These are phyloP conservation scores for Geosmithia putterillii DNA, from an alignment of 2,329 filamentous ascomycete species.

Conservation along the genomic window DNA sequence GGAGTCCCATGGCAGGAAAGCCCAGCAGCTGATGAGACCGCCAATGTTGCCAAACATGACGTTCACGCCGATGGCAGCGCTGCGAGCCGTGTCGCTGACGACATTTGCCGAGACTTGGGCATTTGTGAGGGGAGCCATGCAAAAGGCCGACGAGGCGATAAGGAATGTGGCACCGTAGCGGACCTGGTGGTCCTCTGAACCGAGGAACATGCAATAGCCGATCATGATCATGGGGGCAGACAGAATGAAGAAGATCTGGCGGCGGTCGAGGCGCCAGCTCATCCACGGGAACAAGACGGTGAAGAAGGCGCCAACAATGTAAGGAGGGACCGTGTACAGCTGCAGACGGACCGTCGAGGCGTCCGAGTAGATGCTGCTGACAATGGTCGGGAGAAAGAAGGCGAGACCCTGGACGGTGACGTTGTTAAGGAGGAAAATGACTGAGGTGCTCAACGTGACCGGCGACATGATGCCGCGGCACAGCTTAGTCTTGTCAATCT, in stretches of 20 bases:
- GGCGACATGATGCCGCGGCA: slow-evolving; percentile 52
- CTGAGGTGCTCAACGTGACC: slow-evolving; percentile 39
- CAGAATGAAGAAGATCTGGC: slow-evolving; percentile 48
- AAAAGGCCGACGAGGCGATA: slow-evolving; percentile 51
- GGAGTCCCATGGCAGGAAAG: slow-evolving; percentile 47
- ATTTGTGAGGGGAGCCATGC: slow-evolving; percentile 52
- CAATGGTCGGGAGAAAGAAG: slow-evolving; percentile 60
- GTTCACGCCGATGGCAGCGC: slow-evolving; percentile 51
- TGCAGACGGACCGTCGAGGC: slow-evolving; percentile 47
- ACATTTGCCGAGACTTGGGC: slow-evolving; percentile 60
- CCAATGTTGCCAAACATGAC: slow-evolving; percentile 66
- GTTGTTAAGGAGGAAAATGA: slow-evolving; percentile 54
- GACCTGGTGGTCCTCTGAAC: slow-evolving; percentile 32
- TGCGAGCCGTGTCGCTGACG: slow-evolving; percentile 56
- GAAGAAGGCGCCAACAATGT: slow-evolving; percentile 56
- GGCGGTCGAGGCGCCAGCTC: slow-evolving; percentile 46
- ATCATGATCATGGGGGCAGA: slow-evolving; percentile 52
- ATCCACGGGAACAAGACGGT: slow-evolving; percentile 48
- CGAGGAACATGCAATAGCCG: slow-evolving; percentile 61
- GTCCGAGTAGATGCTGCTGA: slow-evolving; percentile 52
- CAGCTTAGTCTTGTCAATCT: slow-evolving; percentile 45
- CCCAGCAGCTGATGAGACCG: slow-evolving; percentile 54
- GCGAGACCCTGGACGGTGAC: slow-evolving; percentile 60
- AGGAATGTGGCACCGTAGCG: slow-evolving; percentile 62
- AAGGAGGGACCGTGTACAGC: slow-evolving; percentile 59